Conservation (phyloP, 345 rosid species). For the Geranium rotundifolium region DNA sequence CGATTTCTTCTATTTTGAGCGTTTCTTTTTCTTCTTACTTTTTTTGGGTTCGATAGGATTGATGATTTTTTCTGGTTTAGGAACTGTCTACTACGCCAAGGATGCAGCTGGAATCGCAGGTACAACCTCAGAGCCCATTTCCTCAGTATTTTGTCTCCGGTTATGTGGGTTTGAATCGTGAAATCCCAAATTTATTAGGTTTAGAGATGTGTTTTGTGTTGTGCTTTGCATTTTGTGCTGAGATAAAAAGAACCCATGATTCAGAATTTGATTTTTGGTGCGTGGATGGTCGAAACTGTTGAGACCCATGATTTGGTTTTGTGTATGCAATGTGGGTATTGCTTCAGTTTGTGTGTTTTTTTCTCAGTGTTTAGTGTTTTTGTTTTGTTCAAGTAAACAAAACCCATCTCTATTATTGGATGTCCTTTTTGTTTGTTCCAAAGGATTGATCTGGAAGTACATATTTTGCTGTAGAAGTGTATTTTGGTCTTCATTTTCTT, state of each 20-base stretch:
- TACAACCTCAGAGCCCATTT: constrained; percentile 2
- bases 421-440: not conserved
- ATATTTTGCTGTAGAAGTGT: not conserved
- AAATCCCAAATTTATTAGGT: too few species aligned
- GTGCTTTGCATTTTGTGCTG: not conserved
- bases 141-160: not conserved
- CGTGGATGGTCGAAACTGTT: not conserved
- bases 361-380: too few species aligned
- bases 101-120: constrained; percentile 67
- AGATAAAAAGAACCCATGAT: not conserved
- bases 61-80: constrained; percentile 21
- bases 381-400: too few species aligned
- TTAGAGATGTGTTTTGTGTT: not conserved
- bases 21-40: too few species aligned
- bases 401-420: too few species aligned
- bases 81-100: constrained; percentile 23
- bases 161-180: not conserved
- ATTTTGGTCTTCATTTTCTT: too few species aligned
- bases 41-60: not conserved
- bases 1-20: not conserved
- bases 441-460: not conserved
- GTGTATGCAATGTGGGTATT: not conserved
- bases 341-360: too few species aligned
- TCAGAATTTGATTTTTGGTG: not conserved
- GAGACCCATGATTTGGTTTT: not conserved